Base-by-base conservation (phyloP, 106 monocot genomes). In the Dioscorea alata region DNA sequence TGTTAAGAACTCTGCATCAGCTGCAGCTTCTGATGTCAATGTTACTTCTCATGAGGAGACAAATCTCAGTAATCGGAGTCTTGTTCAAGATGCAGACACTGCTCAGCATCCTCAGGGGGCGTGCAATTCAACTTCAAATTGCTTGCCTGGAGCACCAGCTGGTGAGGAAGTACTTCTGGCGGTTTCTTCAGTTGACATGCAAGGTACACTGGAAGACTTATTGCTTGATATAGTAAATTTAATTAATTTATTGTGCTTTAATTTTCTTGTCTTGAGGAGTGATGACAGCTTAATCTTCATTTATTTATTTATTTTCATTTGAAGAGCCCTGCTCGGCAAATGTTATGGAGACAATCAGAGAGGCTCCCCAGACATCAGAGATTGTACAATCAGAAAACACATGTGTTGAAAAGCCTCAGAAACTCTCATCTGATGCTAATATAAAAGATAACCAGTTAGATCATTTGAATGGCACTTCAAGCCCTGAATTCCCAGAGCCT, bases 401-500 rank as follows among this genome's bases (percentile, higher is more conserved):
- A 42, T 8, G 42, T 42, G 42, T 42, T 42, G 42, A 42, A 42
- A 42, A 6, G 42, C 42, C 42, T 6, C 42, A 42, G 42, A 42
- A 42, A 42, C 42, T 42, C 9, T 65, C 73, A 16, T 54, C 54
- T 19, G 54, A 54, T 54, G 0, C 54, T 18, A 54, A 54, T 16
- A 54, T 54, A 23, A 73, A 81, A 66, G 72, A 71, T 49, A 61
- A 56, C 6, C 76, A 77, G 42, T 18, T 63, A 17, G 75, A 75
- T 78, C 23, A 65, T n/a, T 31, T 72, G 49, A 83, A 80, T 24
- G 81, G 19, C 65, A 72, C 66, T 49, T 74, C 80, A 60, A 85
- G 73, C 75, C 87, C 83, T 79, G 85, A 81, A 73, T 90, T 83
- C 75, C 74, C 83, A 25, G 99, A 93, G 59, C 93, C 87, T 53